Conservation (phyloP, 257 asterid genomes). For the Capsicum rhomboideum region DNA sequence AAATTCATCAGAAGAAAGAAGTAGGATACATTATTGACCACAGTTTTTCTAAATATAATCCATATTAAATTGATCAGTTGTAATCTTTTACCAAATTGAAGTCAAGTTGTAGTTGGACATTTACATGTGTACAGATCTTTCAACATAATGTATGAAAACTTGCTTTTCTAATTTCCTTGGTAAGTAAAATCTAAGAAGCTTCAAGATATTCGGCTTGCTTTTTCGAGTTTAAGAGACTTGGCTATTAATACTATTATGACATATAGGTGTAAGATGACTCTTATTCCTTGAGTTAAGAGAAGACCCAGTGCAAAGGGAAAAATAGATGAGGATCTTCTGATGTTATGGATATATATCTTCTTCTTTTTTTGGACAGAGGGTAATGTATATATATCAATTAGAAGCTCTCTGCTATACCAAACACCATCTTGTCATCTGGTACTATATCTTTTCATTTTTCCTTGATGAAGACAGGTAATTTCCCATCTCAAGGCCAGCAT, state of each 20-base stretch:
- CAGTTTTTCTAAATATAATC: background rate
- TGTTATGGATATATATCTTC: background rate
- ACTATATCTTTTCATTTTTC: background rate
- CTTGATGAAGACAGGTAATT: background rate
- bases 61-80: background rate
- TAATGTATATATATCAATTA: background rate
- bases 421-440: background rate
- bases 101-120: background rate
- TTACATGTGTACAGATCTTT: background rate
- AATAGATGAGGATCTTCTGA: background rate
- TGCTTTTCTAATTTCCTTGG: background rate
- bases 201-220: background rate
- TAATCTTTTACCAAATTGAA: background rate
- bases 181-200: background rate
- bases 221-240: background rate
- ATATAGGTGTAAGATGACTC: background rate
- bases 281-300: background rate
- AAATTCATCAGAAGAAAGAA: background rate
- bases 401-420: background rate
- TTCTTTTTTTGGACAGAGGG: background rate
- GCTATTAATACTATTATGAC: background rate
- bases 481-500: background rate
- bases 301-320: background rate
- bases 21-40: background rate
- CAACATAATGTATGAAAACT: background rate